Evolutionary conservation across 140 eudicot species (phyloP).

Genomic region (Ambrosia hybrid): DNA sequence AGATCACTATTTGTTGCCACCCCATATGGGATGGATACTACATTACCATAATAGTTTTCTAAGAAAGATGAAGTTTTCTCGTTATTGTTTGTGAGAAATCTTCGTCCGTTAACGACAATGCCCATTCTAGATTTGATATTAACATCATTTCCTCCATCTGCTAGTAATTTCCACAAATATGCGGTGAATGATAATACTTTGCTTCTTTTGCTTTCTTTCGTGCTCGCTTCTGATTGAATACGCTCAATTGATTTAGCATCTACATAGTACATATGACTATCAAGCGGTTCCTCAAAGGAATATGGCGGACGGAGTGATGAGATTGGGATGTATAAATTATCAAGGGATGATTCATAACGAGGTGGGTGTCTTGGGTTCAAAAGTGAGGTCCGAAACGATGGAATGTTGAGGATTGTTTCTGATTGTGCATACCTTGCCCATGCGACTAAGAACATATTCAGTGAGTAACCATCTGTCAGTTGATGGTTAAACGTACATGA

Average conservation of each 20-base stretch:
- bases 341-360: conserved; percentile 29
- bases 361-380: conserved; percentile 52
- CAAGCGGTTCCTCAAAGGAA: conserved; percentile 13
- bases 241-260: conserved; percentile 21
- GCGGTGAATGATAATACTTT: conserved; percentile 47
- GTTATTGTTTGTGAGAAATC: conserved; percentile 9
- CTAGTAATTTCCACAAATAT: conserved; percentile 46
- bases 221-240: conserved; percentile 44
- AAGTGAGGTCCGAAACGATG: conserved; percentile 47
- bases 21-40: neutral
- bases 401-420: conserved; percentile 33
- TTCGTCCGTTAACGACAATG: conserved; percentile 47
- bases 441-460: conserved; percentile 51
- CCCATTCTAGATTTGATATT: conserved; percentile 46
- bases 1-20: too few species aligned
- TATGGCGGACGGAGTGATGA: conserved; percentile 29
- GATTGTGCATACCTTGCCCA: conserved; percentile 4
- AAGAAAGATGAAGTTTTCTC: neutral
- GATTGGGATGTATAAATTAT: conserved; percentile 35
- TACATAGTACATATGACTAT: conserved; percentile 46
- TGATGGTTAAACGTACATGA: conserved; percentile 60
- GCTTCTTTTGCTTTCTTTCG: conserved; percentile 26
- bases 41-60: conserved; percentile 35
- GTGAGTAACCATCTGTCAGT: conserved; percentile 51
- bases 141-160: neutral